Evolutionary conservation across 306 rosid species (phyloP).

Genomic region (Arachis hypogaea): DNA sequence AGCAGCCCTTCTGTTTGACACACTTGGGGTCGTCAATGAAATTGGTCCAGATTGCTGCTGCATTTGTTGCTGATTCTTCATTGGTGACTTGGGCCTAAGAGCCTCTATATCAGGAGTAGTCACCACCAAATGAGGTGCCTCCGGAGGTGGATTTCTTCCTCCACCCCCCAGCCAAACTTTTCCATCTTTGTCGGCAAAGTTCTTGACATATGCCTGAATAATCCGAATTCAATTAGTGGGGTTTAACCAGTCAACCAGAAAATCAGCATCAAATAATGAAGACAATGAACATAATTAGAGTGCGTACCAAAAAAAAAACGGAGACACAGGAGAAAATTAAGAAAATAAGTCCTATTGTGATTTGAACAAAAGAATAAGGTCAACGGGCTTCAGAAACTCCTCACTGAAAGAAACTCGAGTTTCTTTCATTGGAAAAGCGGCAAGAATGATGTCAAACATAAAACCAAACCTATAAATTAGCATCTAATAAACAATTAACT

Average conservation of each 20-base stretch:
- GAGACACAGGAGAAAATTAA: constrained; percentile 14
- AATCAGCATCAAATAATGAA: constrained; percentile 13
- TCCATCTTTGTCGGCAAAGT: constrained; percentile 90
- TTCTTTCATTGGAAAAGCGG: background rate
- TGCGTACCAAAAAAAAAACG: constrained; percentile 4
- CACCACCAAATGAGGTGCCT: constrained; percentile 93
- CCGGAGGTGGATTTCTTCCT: constrained; percentile 96
- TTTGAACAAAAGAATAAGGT: background rate
- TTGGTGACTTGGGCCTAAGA: constrained; percentile 96
- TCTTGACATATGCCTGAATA: constrained; percentile 76
- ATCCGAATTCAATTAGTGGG: constrained; percentile 37
- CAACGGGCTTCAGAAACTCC: constrained; percentile 16
- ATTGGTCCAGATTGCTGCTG: constrained; percentile 76
- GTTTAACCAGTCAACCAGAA: constrained; percentile 27
- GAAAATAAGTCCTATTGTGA: background rate
- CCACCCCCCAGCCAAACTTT: constrained; percentile 99
- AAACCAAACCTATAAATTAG: background rate
- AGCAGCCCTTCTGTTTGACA: constrained; percentile 70
- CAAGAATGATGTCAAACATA: constrained; percentile 1
- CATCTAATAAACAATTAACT: constrained; percentile 4
- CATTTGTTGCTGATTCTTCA: constrained; percentile 98
- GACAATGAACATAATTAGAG: background rate
- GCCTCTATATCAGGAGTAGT: constrained; percentile 95
- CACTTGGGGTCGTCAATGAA: constrained; percentile 57
- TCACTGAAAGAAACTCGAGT: background rate